phyloP scores from a whole-genome alignment of 2,329 filamentous ascomycete genomes.

The Pseudogymnoascus pannorum region DNA sequence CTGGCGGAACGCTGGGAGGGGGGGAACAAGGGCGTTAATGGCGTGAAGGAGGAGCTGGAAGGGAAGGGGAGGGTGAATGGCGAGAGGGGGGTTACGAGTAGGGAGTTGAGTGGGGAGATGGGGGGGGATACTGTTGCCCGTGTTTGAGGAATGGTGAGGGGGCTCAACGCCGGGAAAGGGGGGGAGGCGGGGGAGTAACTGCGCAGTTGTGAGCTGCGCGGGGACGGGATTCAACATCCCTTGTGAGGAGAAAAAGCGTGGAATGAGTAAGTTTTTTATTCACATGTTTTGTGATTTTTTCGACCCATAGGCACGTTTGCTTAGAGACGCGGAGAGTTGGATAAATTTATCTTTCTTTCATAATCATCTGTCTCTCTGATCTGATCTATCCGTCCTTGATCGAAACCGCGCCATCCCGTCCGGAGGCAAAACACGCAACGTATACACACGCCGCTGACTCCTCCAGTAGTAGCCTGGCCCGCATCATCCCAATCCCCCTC shows the following conservation, averaged over 20 bases:
- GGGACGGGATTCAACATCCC: background rate
- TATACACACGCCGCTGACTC: background rate
- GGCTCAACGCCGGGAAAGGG: background rate
- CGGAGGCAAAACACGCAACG: background rate
- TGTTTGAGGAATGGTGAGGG: background rate
- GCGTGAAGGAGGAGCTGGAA: constrained; percentile 12
- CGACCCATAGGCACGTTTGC: too few relatives aligned
- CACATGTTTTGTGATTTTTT: background rate
- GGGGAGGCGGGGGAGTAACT: background rate
- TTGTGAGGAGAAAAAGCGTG: too few relatives aligned
- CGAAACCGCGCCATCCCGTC: background rate
- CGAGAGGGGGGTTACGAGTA: constrained; percentile 38
- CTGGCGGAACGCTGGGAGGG: constrained; percentile 34
- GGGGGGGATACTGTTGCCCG: constrained; percentile 48
- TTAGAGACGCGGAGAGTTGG: too few relatives aligned
- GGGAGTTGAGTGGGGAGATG: constrained; percentile 55
- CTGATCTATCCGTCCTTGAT: background rate
- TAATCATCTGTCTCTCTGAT: background rate
- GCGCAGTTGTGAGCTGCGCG: background rate
- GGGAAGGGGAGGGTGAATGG: background rate
- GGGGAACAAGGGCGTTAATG: constrained; percentile 31
- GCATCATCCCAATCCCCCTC: background rate
- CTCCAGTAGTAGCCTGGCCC: background rate
- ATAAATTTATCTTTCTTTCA: background rate
- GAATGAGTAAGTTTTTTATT: too few relatives aligned